Evolutionary conservation across 192 early-diverging fungal genomes (phyloP).

Genomic region (Kickxella alabastrina): DNA sequence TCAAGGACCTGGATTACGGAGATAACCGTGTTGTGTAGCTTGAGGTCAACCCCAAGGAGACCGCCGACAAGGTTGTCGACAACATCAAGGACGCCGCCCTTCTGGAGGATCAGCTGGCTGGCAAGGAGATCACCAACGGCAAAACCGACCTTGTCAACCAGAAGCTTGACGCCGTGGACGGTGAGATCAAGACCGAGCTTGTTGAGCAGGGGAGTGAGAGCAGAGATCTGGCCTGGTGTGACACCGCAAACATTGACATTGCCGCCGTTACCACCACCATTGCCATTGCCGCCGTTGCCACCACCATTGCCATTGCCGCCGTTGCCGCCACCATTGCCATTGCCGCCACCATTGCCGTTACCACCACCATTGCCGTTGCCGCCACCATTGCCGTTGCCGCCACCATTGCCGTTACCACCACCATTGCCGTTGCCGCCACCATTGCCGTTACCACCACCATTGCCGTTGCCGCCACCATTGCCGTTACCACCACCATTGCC

Average conservation of each 20-base stretch:
- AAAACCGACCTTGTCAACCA: conserved; percentile 33
- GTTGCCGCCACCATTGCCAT: too few relatives aligned
- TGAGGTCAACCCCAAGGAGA: conserved; percentile 22
- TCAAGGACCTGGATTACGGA: neutral
- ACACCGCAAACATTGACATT: conserved; percentile 33
- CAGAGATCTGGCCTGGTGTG: conserved; percentile 37
- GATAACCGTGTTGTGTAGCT: conserved; percentile 17
- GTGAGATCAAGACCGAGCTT: conserved; percentile 42
- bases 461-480: conserved; percentile 5
- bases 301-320: neutral
- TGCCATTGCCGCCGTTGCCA: neutral
- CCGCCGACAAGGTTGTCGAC: conserved; percentile 47
- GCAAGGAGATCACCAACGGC: conserved; percentile 30
- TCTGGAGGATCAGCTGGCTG: conserved; percentile 27
- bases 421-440: conserved; percentile 1
- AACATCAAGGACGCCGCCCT: conserved; percentile 22
- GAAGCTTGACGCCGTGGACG: conserved; percentile 43
- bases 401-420: neutral
- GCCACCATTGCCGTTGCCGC: conserved; percentile 4
- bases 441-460: conserved; percentile 9
- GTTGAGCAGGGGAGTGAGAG: conserved; percentile 44
- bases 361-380: conserved; percentile 1
- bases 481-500: conserved; percentile 6
- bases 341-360: too few relatives aligned
- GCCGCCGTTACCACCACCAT: conserved; percentile 1